A percentile compares a stretch with the other conserved stretches of the same genome.
These are phyloP conservation scores for Stygiomarasmius scandens DNA, from an alignment of 1,284 basidiomycete species.

Conservation along the genomic window DNA sequence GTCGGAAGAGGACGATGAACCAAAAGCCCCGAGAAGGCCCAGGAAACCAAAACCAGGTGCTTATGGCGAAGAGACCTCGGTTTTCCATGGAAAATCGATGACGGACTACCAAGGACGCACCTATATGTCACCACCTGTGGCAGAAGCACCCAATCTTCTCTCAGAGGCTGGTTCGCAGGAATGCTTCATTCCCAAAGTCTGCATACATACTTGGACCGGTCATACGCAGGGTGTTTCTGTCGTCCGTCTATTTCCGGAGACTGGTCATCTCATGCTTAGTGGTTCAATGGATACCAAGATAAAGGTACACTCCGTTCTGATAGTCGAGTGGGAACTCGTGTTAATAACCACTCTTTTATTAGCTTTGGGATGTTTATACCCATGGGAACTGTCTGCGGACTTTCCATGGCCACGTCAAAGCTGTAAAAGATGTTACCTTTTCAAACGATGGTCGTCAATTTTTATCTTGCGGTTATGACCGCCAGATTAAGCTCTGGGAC, in stretches of 20 bases:
- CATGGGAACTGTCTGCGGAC: constrained; percentile 96
- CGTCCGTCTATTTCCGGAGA: constrained; percentile 89
- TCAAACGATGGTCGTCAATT: constrained; percentile 91
- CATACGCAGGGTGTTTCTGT: constrained; percentile 97
- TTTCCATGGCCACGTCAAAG: constrained; percentile 96
- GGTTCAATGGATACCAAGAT: constrained; percentile 99
- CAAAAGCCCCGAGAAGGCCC: constrained; percentile 60
- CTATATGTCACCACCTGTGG: constrained; percentile 92
- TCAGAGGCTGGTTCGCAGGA: constrained; percentile 86
- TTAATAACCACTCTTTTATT: constrained; percentile 13
- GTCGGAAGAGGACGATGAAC: constrained; percentile 66
- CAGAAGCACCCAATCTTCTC: constrained; percentile 79
- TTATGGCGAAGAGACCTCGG: constrained; percentile 85
- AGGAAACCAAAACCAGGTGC: constrained; percentile 76
- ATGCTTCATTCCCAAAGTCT: constrained; percentile 92
- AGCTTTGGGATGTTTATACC: constrained; percentile 99
- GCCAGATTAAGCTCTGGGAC: constrained; percentile 98
- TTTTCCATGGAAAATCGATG: constrained; percentile 97
- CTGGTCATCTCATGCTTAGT: constrained; percentile 91
- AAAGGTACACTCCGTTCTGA: constrained; percentile 61
- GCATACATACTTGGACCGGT: constrained; percentile 97
- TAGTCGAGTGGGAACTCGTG: neutral
- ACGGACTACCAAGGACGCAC: constrained; percentile 98
- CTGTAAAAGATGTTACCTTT: constrained; percentile 95
- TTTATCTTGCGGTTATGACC: constrained; percentile 93